Evolutionary conservation across 2,329 filamentous ascomycete species (phyloP).

Genomic region (Trichoderma aggressivum): DNA sequence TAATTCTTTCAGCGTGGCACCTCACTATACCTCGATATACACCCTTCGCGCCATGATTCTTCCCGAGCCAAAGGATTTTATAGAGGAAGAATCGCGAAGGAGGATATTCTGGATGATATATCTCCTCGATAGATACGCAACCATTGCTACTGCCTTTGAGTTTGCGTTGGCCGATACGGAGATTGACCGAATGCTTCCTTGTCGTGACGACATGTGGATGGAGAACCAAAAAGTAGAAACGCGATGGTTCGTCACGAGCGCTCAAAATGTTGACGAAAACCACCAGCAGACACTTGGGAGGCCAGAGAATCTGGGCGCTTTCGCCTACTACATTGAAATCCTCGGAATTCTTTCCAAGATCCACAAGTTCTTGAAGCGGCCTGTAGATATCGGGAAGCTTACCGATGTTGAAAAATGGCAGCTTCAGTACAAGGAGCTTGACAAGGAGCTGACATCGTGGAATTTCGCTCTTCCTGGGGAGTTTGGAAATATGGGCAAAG

Average conservation of each 20-base stretch:
- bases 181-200: conserved; percentile 82
- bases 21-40: conserved; percentile 81
- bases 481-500: conserved; percentile 77
- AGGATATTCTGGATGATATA: conserved; percentile 95
- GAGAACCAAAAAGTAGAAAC: conserved; percentile 83
- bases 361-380: conserved; percentile 83
- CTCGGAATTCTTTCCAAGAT: conserved; percentile 83
- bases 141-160: conserved; percentile 86
- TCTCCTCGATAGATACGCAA: conserved; percentile 83
- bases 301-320: conserved; percentile 79
- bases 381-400: conserved; percentile 80
- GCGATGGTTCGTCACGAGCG: conserved; percentile 66
- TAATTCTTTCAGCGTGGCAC: conserved; percentile 74
- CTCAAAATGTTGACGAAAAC: conserved; percentile 38
- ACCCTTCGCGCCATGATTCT: conserved; percentile 82
- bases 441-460: conserved; percentile 76
- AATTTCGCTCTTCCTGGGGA: conserved; percentile 79
- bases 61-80: conserved; percentile 77
- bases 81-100: conserved; percentile 83
- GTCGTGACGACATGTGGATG: conserved; percentile 80
- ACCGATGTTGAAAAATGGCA: conserved; percentile 90
- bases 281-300: conserved; percentile 64
- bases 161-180: conserved; percentile 87
- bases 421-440: conserved; percentile 77
- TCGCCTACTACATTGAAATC: conserved; percentile 88